Evolutionary conservation across 352 stramenopile genomes (phyloP), one percentile per base, ranked within the genome.

Genomic region (Pythium sukuiense): DNA sequence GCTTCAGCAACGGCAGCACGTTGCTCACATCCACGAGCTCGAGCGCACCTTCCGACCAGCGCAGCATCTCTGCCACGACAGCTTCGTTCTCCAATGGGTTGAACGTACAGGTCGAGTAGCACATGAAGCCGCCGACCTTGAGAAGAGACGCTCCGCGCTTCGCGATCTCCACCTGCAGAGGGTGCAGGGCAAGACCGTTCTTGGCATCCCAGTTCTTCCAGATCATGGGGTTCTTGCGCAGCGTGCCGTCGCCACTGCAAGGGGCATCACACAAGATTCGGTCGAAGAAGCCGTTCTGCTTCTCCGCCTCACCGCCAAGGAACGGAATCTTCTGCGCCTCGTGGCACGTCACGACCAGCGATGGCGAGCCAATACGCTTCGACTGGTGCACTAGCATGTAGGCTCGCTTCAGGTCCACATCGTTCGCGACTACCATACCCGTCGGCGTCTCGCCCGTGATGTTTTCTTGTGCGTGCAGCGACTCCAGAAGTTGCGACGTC

Each of bases 81-180:
- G 98, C 98, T 77, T 99, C 98, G 78, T 99, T 97, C 82, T 99
- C 98, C 27, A 99, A 77, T 13, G 98, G 98, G 81, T 99, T 99
- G 67, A 99, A 92, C 60, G 92, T 98, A 69, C 98, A 99, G 59
- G 96, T 99, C 41, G 90, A 98, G 77, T 99, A 99, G 55, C 97
- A 98, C 81, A 99, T 97, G 65, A 83, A 87, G 18, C 96, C 96
- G 11, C 93, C 96, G 26, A 98, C 77, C 69, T 95, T 96, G 7
- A 99, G 74, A 26, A 99, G 75, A 39, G 92, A 76, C 13, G 96
- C 85, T 20, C 94, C 97, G 24, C 97, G 88, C 65, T 93, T 88
- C 50, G 97, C 91, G 72, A 99, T 99, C 35, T 93, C 78, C 16
- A 99, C 67, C 79, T 99, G 98, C 33, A 99, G 68, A 6, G 83